A percentile compares a stretch with the other conserved stretches of the same genome.
Evolutionary conservation across 306 rosid species (phyloP).

Genomic region (Dalbergia oliveri): DNA sequence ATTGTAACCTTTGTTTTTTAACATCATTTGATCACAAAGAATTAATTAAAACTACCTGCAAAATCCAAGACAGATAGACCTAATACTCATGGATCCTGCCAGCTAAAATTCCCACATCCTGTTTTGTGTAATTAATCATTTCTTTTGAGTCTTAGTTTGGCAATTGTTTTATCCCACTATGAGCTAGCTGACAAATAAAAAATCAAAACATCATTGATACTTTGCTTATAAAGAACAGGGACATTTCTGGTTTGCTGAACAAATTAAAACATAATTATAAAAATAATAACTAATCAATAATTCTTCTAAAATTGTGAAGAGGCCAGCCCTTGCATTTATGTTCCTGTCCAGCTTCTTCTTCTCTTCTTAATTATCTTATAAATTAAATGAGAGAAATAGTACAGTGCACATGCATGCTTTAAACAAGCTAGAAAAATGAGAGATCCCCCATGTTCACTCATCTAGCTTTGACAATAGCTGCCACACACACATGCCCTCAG

Average conservation of each 20-base stretch:
- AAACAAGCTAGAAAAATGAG: slow-evolving; percentile 52
- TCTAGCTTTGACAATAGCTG: slow-evolving; percentile 49
- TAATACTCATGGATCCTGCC: slow-evolving; percentile 32
- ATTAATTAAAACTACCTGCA: neutral
- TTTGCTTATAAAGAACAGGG: neutral
- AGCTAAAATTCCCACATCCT: slow-evolving; percentile 28
- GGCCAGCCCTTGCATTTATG: slow-evolving; percentile 43
- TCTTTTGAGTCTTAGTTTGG: neutral
- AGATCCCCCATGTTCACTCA: slow-evolving; percentile 49
- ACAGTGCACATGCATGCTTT: slow-evolving; percentile 69
- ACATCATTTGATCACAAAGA: slow-evolving; percentile 1
- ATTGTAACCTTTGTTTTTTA: neutral
- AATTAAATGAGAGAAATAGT: slow-evolving; percentile 49
- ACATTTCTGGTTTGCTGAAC: slow-evolving; percentile 12
- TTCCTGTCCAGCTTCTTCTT: slow-evolving; percentile 37
- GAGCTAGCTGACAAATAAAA: neutral
- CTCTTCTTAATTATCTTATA: slow-evolving; percentile 23
- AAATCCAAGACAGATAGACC: slow-evolving; percentile 27
- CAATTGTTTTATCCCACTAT: slow-evolving; percentile 2
- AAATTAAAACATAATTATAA: neutral
- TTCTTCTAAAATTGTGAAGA: slow-evolving; percentile 35
- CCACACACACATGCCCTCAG: slow-evolving; percentile 64
- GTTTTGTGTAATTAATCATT: slow-evolving; percentile 1
- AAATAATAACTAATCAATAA: neutral
- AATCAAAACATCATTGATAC: slow-evolving; percentile 20